phyloP scores from a whole-genome alignment of 2,329 filamentous ascomycete genomes.

The Aureobasidium sp. region DNA sequence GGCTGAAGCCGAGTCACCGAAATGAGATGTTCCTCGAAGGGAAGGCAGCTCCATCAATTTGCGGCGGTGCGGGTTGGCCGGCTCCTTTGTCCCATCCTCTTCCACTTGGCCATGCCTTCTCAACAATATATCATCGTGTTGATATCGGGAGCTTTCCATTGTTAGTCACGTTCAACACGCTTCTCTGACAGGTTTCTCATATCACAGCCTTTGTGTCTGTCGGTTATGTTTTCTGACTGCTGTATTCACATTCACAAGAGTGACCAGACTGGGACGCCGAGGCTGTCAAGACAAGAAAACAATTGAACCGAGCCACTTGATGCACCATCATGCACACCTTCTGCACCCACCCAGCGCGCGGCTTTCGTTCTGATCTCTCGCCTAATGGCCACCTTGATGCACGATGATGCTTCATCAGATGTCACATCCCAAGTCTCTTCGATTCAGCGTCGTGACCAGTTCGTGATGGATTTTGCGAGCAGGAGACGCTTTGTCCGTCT shows the following conservation, averaged over 20 bases:
- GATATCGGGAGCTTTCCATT: background rate
- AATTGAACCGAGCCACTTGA: slow-evolving; percentile 18
- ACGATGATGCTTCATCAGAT: slow-evolving; percentile 16
- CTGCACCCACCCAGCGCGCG: slow-evolving; percentile 17
- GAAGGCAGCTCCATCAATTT: slow-evolving; percentile 14
- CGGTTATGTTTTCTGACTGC: background rate
- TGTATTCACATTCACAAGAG: background rate
- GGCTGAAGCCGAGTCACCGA: slow-evolving; percentile 9
- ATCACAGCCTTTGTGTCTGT: background rate
- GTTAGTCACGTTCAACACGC: background rate
- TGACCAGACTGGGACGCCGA: background rate
- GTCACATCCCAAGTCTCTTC: background rate
- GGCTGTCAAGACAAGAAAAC: slow-evolving; percentile 15
- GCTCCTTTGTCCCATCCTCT: slow-evolving; percentile 17
- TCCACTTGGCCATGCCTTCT: slow-evolving; percentile 7
- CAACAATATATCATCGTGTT: slow-evolving; percentile 8
- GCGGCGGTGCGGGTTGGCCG: background rate
- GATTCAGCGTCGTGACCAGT: background rate
- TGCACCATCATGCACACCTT: slow-evolving; percentile 7
- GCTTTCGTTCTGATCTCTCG: background rate
- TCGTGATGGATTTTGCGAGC: background rate
- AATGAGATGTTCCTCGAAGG: slow-evolving; percentile 3
- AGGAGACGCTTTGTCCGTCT: slow-evolving; percentile 9
- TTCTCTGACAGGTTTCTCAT: background rate
- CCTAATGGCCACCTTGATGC: slow-evolving; percentile 5